These are phyloP conservation scores for Hypomyces rosellus DNA, from an alignment of 2,329 filamentous ascomycete genomes.

Conservation along the genomic window DNA sequence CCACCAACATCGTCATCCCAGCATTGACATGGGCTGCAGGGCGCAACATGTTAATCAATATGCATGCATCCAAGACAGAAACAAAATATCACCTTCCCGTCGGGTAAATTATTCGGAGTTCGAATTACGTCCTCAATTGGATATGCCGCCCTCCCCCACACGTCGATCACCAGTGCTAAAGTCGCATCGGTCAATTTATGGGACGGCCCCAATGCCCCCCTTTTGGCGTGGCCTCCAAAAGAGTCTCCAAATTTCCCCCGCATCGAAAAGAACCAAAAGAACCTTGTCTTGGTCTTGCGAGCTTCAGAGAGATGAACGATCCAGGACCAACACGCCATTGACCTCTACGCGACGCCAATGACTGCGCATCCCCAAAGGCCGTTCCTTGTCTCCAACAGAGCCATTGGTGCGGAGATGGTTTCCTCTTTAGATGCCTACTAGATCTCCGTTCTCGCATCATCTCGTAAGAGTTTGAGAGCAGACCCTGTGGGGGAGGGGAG, in stretches of 20 bases:
- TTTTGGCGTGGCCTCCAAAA: too few relatives aligned
- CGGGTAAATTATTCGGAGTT: constrained; percentile 8
- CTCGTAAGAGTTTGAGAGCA: background rate
- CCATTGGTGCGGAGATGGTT: background rate
- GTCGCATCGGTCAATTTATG: constrained; percentile 10
- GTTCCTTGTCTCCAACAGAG: background rate
- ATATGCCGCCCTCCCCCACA: constrained; percentile 1
- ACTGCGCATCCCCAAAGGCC: background rate
- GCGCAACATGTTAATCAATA: background rate
- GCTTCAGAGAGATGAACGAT: too few relatives aligned
- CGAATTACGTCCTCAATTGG: background rate
- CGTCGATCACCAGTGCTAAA: constrained; percentile 3
- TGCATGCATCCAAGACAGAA: background rate
- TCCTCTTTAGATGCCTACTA: background rate
- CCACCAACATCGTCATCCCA: too few relatives aligned
- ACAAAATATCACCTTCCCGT: constrained; percentile 4
- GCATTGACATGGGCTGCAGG: background rate
- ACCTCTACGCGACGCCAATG: background rate
- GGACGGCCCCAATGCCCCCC: too few relatives aligned
- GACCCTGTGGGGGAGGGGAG: too few relatives aligned
- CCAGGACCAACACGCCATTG: too few relatives aligned
- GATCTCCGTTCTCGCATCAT: background rate
- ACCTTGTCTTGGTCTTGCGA: background rate
- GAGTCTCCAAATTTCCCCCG: constrained; percentile 8
- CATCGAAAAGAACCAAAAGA: background rate